A percentile compares a stretch with the other conserved stretches of the same genome.
Conservation (phyloP, 2,329 filamentous ascomycete species). For the Zalaria sp. region DNA sequence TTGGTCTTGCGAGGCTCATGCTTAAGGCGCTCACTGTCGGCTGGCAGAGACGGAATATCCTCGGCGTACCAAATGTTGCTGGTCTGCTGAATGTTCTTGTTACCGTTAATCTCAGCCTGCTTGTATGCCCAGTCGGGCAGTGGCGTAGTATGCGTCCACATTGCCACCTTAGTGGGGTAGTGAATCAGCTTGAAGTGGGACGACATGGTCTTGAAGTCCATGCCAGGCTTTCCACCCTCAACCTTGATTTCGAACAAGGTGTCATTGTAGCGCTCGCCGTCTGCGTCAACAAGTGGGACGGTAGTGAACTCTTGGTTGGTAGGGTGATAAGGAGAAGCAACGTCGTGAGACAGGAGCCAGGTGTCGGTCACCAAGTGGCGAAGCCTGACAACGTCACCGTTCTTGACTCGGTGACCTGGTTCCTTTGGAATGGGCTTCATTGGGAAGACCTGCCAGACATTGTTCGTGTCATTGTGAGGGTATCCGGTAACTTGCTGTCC, state of each 20-base stretch:
- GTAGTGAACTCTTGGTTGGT: conserved; percentile 99
- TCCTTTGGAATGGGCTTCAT: conserved; percentile 36
- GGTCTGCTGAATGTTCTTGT: conserved; percentile 81
- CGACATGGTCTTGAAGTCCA: conserved; percentile 81
- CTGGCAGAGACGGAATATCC: conserved; percentile 67
- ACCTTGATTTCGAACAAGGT: conserved; percentile 87
- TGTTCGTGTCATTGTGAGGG: conserved; percentile 97
- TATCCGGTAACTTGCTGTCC: conserved; percentile 96
- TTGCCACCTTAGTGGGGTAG: conserved; percentile 86
- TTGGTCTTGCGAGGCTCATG: conserved; percentile 71
- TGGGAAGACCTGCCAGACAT: conserved; percentile 90
- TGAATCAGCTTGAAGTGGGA: conserved; percentile 95
- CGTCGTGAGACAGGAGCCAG: conserved; percentile 83
- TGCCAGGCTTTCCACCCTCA: conserved; percentile 65
- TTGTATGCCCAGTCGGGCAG: conserved; percentile 97
- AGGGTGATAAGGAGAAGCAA: conserved; percentile 88
- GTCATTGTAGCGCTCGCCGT: conserved; percentile 65
- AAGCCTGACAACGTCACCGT: conserved; percentile 75
- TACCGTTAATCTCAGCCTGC: conserved; percentile 98
- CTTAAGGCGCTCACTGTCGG: conserved; percentile 56
- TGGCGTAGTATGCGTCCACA: conserved; percentile 95
- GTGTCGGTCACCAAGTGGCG: conserved; percentile 77
- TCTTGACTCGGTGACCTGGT: conserved; percentile 53
- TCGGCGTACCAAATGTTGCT: conserved; percentile 95
- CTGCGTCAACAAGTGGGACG: conserved; percentile 55